Evolutionary conservation across 495 filamentous ascomycete species (phyloP).

Genomic region (Lepraria neglecta): DNA sequence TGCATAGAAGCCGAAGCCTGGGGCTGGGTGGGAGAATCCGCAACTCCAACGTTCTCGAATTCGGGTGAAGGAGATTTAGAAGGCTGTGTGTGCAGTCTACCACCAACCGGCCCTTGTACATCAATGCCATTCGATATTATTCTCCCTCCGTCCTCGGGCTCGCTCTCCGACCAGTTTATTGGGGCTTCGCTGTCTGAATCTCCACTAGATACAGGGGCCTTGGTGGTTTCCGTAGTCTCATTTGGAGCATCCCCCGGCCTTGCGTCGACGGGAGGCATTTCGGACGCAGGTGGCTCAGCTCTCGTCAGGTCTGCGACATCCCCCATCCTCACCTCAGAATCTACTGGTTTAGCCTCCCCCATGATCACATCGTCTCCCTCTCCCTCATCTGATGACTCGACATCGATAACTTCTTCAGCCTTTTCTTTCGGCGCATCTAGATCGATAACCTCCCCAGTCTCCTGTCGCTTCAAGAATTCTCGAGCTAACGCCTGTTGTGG

Average conservation of each 20-base stretch:
- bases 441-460: conserved; percentile 43
- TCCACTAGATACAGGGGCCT: neutral
- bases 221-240: neutral
- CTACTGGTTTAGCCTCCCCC: conserved; percentile 37
- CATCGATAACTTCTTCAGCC: conserved; percentile 38
- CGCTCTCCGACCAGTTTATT: conserved; percentile 43
- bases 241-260: neutral
- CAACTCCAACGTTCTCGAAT: conserved; percentile 46
- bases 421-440: conserved; percentile 34
- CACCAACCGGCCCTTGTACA: conserved; percentile 25
- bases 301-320: conserved; percentile 38
- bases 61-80: conserved; percentile 46
- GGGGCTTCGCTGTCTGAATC: conserved; percentile 30
- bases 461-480: conserved; percentile 37
- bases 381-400: conserved; percentile 37
- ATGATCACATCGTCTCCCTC: conserved; percentile 48
- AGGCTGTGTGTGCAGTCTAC: conserved; percentile 17
- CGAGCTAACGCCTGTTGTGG: conserved; percentile 25
- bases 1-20: neutral
- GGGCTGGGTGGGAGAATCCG: conserved; percentile 12
- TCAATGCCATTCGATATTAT: conserved; percentile 36
- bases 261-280: neutral
- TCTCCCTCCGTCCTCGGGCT: conserved; percentile 33
- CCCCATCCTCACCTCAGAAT: conserved; percentile 34
- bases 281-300: conserved; percentile 37